These are phyloP conservation scores for Trichoderma atroviride DNA, from an alignment of 2,329 filamentous ascomycete species.

Conservation along the genomic window DNA sequence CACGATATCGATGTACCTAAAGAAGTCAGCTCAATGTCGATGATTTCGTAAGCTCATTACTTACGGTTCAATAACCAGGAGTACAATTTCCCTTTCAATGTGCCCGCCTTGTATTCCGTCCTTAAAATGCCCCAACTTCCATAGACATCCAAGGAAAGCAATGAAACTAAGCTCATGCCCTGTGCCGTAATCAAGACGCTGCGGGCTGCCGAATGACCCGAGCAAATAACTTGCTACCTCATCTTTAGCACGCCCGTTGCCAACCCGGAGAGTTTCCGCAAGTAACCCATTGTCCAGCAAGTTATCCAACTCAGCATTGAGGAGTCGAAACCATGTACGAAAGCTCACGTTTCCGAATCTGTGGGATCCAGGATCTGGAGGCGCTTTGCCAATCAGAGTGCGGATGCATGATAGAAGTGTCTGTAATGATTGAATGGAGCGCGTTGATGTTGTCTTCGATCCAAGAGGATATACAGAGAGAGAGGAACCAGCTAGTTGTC, in stretches of 20 bases:
- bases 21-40: constrained; percentile 7
- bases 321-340: constrained; percentile 74
- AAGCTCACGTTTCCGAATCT: constrained; percentile 94
- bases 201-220: constrained; percentile 83
- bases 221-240: constrained; percentile 81
- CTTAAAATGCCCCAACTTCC: constrained; percentile 83
- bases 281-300: constrained; percentile 38
- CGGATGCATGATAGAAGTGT: constrained; percentile 66
- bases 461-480: constrained; percentile 48
- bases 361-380: constrained; percentile 81
- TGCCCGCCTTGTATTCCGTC: constrained; percentile 54
- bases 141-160: constrained; percentile 85
- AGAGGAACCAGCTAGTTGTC: constrained; percentile 46
- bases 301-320: constrained; percentile 59
- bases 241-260: constrained; percentile 53
- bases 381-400: constrained; percentile 72
- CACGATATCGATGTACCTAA: constrained; percentile 76
- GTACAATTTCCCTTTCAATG: constrained; percentile 76
- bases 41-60: constrained; percentile 41
- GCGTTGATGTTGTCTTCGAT: constrained; percentile 45
- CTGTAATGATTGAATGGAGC: constrained; percentile 66
- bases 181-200: constrained; percentile 92
- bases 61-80: constrained; percentile 81
- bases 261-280: constrained; percentile 36
- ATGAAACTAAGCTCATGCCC: constrained; percentile 95